Evolutionary conservation across 75 land plant genomes (phyloP).

Genomic region (Picea sitchensis): DNA sequence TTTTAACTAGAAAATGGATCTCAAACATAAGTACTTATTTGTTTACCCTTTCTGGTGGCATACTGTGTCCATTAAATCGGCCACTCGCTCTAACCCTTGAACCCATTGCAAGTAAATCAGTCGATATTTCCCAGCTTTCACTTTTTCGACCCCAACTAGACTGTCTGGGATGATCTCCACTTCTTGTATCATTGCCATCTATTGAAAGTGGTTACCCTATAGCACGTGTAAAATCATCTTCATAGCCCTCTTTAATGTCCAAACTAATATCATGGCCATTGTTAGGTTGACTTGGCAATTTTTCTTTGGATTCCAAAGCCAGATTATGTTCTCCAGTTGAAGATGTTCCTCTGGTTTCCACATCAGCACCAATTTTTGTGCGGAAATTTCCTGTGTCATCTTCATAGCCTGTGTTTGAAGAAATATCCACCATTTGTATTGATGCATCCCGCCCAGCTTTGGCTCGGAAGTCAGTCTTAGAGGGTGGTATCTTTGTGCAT

Average conservation of each 20-base stretch:
- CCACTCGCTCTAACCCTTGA: constrained; percentile 26
- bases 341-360: constrained; percentile 4
- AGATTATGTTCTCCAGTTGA: constrained; percentile 2
- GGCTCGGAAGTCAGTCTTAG: constrained; percentile 69
- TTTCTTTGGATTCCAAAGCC: constrained; percentile 1
- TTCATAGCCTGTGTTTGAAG: neutral
- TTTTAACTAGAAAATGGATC: neutral
- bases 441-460: constrained; percentile 37
- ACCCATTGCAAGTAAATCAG: constrained; percentile 28
- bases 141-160: constrained; percentile 50
- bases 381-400: constrained; percentile 4
- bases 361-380: constrained; percentile 16
- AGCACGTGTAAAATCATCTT: constrained; percentile 20
- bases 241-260: constrained; percentile 11
- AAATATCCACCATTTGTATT: constrained; percentile 7
- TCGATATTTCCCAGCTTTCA: constrained; percentile 50
- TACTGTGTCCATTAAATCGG: constrained; percentile 4
- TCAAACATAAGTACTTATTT: neutral
- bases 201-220: constrained; percentile 10
- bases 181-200: constrained; percentile 10
- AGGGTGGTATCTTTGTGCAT: constrained; percentile 53
- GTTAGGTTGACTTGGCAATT: neutral
- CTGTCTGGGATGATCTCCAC: constrained; percentile 18
- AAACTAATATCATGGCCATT: constrained; percentile 2
- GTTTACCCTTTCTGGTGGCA: neutral